Conservation (phyloP, 176 grass and related monocot species). For the Triticum monococcum region DNA sequence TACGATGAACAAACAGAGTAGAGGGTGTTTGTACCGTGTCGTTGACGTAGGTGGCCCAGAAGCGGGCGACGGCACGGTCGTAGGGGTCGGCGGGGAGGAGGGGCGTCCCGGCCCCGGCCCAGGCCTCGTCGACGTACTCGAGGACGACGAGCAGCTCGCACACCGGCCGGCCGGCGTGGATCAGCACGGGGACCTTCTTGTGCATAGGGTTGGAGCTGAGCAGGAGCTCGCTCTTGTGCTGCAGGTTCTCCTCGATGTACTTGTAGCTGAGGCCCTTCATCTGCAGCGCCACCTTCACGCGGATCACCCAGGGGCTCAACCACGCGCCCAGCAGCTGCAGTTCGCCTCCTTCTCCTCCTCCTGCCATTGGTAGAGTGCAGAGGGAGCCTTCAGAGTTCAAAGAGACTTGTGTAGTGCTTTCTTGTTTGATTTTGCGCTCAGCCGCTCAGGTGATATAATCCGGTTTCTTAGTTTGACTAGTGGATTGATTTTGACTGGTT, state of each 20-base stretch:
- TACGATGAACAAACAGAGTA: background rate
- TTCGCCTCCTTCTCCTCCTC: background rate
- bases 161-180: conserved; percentile 37
- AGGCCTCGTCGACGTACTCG: conserved; percentile 44
- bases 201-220: conserved; percentile 44
- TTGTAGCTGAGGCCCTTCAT: conserved; percentile 33
- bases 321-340: conserved; percentile 38
- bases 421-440: background rate
- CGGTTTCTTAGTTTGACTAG: background rate
- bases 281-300: conserved; percentile 19
- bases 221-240: conserved; percentile 45
- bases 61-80: conserved; percentile 28
- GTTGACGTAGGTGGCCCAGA: conserved; percentile 42
- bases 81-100: conserved; percentile 38
- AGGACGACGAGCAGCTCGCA: conserved; percentile 50
- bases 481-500: background rate
- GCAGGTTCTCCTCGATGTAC: conserved; percentile 34
- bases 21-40: conserved; percentile 2
- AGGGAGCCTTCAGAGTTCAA: background rate
- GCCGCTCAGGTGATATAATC: background rate
- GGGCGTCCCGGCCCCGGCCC: background rate
- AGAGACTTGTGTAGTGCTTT: background rate
- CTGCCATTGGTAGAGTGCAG: conserved; percentile 26
- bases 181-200: conserved; percentile 47
- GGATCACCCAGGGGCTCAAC: conserved; percentile 34